Percentiles rank a stretch among this genome's conserved stretches.
phyloP scores from a whole-genome alignment of 257 asterid genomes.

The Verbena officinalis region DNA sequence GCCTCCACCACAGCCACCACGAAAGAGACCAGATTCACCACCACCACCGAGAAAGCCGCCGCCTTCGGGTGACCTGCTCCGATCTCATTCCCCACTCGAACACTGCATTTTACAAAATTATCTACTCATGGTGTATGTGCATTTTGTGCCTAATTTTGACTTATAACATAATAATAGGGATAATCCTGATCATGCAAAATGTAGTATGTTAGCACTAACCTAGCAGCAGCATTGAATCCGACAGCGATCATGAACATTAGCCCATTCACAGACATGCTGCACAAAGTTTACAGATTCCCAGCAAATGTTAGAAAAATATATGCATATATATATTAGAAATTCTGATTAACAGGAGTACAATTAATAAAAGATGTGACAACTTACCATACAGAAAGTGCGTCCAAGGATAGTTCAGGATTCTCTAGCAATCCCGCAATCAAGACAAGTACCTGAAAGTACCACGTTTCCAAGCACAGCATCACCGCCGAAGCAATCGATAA shows the following conservation, averaged over 20 bases:
- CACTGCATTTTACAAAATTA: conserved; percentile 42
- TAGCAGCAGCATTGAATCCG: conserved; percentile 70
- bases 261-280: conserved; percentile 58
- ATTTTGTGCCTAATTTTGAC: too few species aligned
- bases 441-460: conserved; percentile 64
- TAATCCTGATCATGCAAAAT: too few species aligned
- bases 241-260: conserved; percentile 50
- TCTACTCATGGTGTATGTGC: too few species aligned
- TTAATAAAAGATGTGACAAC: background rate
- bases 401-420: conserved; percentile 52
- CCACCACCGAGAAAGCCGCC: conserved; percentile 51
- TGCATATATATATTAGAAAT: background rate
- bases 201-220: too few species aligned
- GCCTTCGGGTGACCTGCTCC: conserved; percentile 63
- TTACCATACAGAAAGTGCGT: conserved; percentile 60
- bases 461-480: conserved; percentile 67
- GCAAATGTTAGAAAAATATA: background rate
- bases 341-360: too few species aligned
- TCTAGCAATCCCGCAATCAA: conserved; percentile 50
- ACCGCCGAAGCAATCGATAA: conserved; percentile 60
- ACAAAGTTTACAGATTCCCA: background rate
- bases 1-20: conserved; percentile 43
- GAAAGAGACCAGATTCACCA: conserved; percentile 47
- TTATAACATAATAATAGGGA: too few species aligned
- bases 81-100: conserved; percentile 64